phyloP scores from a whole-genome alignment of 2,329 filamentous ascomycete species.

The Aspergillus ibericus region DNA sequence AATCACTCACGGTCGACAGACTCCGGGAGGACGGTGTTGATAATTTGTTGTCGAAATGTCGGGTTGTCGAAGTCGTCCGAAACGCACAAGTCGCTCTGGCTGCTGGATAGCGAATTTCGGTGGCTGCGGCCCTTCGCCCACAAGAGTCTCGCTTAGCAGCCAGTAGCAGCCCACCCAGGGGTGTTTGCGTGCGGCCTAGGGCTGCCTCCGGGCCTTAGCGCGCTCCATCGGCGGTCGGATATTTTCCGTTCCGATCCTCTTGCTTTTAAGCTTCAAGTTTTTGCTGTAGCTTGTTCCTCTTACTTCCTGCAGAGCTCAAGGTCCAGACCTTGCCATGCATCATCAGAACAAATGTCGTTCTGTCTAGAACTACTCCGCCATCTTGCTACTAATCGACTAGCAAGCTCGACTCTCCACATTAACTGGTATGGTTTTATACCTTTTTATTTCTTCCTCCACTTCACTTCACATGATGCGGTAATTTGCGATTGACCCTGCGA shows the following conservation, averaged over 20 bases:
- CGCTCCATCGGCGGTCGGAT: conserved; percentile 1
- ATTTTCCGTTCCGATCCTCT: conserved; percentile 28
- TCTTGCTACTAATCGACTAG: not conserved
- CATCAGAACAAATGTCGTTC: conserved; percentile 9
- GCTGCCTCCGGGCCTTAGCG: conserved; percentile 27
- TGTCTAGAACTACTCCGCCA: not conserved
- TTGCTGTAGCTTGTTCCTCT: conserved; percentile 20
- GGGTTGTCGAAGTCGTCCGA: conserved; percentile 40
- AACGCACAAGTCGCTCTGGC: conserved; percentile 32
- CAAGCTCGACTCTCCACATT: not conserved
- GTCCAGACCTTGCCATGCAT: not conserved
- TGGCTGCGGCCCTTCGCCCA: conserved; percentile 36
- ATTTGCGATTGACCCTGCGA: conserved; percentile 96
- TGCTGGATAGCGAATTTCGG: conserved; percentile 39
- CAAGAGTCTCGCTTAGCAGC: conserved; percentile 44
- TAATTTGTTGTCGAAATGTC: conserved; percentile 43
- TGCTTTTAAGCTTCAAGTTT: conserved; percentile 26
- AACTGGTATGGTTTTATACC: conserved; percentile 26
- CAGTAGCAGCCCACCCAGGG: conserved; percentile 28
- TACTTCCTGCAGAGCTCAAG: not conserved
- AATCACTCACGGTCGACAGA: conserved; percentile 44
- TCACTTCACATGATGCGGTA: conserved; percentile 75
- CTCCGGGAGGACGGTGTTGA: conserved; percentile 36
- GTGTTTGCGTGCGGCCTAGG: conserved; percentile 35
- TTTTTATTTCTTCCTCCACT: conserved; percentile 10